Conservation (phyloP, 345 rosid species). For the Hibiscus tridactylites region DNA sequence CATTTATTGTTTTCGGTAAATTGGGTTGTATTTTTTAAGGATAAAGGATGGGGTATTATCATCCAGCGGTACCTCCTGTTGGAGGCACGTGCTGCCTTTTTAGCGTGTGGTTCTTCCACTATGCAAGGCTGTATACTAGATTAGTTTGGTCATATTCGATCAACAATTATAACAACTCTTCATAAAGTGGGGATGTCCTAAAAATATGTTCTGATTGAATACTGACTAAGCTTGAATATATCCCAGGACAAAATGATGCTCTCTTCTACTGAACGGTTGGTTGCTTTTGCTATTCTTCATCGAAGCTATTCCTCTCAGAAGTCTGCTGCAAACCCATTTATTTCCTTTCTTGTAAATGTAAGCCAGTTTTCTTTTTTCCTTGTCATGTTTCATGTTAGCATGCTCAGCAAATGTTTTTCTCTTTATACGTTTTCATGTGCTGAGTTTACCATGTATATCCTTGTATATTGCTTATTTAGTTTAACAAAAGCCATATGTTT, state of each 20-base stretch:
- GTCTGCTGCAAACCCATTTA: conserved; percentile 53
- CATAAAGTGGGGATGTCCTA: background rate
- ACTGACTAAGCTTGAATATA: background rate
- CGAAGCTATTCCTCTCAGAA: conserved; percentile 51
- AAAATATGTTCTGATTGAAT: background rate
- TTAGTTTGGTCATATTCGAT: background rate
- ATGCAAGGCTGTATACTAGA: background rate
- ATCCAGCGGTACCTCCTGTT: background rate
- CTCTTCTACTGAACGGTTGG: conserved; percentile 54
- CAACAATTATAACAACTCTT: background rate
- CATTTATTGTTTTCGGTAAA: background rate
- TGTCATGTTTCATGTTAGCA: background rate
- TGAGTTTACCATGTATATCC: background rate
- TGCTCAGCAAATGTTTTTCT: background rate
- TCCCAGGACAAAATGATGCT: conserved; percentile 55
- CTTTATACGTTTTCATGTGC: background rate
- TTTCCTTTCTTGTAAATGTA: conserved; percentile 49
- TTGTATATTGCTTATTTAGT: background rate
- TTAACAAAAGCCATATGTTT: background rate
- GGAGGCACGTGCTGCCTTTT: background rate
- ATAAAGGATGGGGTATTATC: background rate
- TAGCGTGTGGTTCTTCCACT: background rate
- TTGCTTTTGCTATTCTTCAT: conserved; percentile 58
- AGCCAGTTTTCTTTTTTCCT: conserved; percentile 16
- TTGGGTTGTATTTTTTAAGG: background rate